Evolutionary conservation across 306 rosid genomes (phyloP).

Genomic region (Vicia villosa): DNA sequence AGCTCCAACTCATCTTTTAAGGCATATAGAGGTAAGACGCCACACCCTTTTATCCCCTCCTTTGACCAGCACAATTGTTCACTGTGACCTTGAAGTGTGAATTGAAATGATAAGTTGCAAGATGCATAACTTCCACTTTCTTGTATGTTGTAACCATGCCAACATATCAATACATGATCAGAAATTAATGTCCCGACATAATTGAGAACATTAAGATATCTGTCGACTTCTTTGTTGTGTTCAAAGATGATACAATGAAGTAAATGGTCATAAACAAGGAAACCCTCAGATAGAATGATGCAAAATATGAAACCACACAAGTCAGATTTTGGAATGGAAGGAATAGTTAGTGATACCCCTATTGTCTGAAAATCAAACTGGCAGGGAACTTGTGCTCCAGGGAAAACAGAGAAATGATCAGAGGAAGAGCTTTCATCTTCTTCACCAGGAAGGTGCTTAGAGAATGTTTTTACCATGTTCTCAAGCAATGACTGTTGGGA

Average conservation of each 20-base stretch:
- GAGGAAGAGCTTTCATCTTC: too few species aligned
- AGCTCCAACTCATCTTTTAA: too few species aligned
- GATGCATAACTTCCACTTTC: neutral
- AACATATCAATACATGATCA: neutral
- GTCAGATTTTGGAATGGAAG: neutral
- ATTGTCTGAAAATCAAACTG: neutral
- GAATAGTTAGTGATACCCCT: slow-evolving; percentile 6
- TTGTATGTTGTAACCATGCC: neutral
- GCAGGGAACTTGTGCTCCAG: neutral
- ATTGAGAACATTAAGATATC: neutral
- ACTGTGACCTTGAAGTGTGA: neutral
- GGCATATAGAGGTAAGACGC: too few species aligned
- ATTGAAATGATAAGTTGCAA: neutral
- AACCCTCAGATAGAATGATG: slow-evolving; percentile 6
- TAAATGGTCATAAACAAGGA: too few species aligned
- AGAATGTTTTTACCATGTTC: neutral
- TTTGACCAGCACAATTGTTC: too few species aligned
- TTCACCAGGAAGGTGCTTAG: too few species aligned
- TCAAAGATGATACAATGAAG: neutral
- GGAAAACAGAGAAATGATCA: neutral
- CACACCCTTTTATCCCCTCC: too few species aligned
- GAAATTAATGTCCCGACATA: neutral
- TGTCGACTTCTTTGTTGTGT: neutral
- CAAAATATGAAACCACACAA: slow-evolving; percentile 4
- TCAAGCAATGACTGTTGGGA: neutral